These are phyloP conservation scores for Collybiopsis confluens DNA, from an alignment of 768 basidiomycete genomes.

Conservation along the genomic window DNA sequence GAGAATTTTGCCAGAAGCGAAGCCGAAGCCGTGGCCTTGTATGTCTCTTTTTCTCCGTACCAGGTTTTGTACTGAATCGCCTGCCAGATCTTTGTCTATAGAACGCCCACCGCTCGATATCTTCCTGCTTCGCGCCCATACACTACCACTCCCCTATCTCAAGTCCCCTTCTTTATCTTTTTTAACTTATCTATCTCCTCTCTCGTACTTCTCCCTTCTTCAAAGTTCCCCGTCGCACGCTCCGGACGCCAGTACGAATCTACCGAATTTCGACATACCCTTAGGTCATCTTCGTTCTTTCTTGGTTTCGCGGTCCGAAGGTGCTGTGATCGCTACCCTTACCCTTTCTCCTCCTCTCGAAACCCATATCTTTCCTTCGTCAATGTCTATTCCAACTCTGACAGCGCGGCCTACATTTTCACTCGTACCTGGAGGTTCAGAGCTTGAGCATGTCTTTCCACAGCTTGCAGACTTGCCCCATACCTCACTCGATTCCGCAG, in stretches of 20 bases:
- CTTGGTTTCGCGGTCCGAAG: constrained; percentile 38
- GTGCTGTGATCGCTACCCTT: constrained; percentile 55
- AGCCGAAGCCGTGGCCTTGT: constrained; percentile 52
- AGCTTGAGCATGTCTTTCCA: constrained; percentile 51
- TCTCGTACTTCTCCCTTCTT: constrained; percentile 61
- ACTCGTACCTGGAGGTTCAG: constrained; percentile 40
- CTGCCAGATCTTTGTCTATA: constrained; percentile 33
- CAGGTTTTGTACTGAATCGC: constrained; percentile 4
- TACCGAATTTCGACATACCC: constrained; percentile 50
- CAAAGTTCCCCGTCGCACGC: constrained; percentile 22
- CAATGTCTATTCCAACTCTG: constrained; percentile 42
- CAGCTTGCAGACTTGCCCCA: constrained; percentile 29
- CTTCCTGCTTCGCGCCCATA: constrained; percentile 59
- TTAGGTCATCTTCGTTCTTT: constrained; percentile 40
- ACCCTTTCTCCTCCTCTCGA: constrained; percentile 31
- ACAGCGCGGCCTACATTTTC: constrained; percentile 49
- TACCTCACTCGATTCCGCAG: constrained; percentile 9
- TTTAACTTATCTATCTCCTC: constrained; percentile 65
- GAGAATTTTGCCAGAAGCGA: constrained; percentile 51
- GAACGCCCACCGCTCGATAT: constrained; percentile 62
- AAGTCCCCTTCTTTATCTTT: constrained; percentile 67
- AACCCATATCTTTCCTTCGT: constrained; percentile 35
- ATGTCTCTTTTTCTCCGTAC: constrained; percentile 19
- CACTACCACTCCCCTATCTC: constrained; percentile 71
- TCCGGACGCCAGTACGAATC: constrained; percentile 8